Evolutionary conservation across 2,329 filamentous ascomycete genomes (phyloP), one percentile per base, ranked within the genome.

Genomic region (Dothideomycetes sp.): DNA sequence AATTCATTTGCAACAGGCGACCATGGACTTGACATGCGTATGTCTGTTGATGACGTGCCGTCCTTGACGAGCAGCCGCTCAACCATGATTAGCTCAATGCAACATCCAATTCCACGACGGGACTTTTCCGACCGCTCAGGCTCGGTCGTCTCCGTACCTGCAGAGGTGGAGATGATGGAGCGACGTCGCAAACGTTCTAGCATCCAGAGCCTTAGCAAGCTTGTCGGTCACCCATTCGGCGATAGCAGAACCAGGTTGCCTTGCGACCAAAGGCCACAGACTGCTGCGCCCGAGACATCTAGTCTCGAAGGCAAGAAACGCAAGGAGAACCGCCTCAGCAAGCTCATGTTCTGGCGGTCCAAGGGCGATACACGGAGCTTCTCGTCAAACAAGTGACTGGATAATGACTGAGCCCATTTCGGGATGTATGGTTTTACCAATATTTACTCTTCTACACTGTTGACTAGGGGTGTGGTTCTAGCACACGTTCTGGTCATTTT

Each of bases 321-420:
- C 66, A 82, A 78, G 57, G 67, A 75, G 29, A 83, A 78, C 56
- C 73, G 81, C 19, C 62, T 87, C 29, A 81, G 83, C 55, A 79
- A 81, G 37, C 70, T 87, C 64, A 77, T 86, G 70, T 88, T 88
- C 58, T 88, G 81, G 81, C 84, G 81, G 60, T 66, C 69, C 8
- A 77, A 71, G 52, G 49, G 40, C 22, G 38, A 37, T 32, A 34
- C 36, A 16, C 40, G 41, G 29, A 36, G 18, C 35, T 39, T 38
- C 34, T 37, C 35, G n/a, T 37, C 22, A 12, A 27, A 27, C 7
- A 7, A 27, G 22, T 27, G 7, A n/a, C n/a, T n/a, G n/a, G n/a
- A n/a, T n/a, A n/a, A n/a, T n/a, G n/a, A n/a, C n/a, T n/a, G n/a
- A n/a, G n/a, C n/a, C n/a, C n/a, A n/a, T n/a, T n/a, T n/a, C n/a